A percentile compares a stretch with the other conserved stretches of the same genome.
Conservation (phyloP, 2,329 filamentous ascomycete species). For the Paecilomyces variotii region DNA sequence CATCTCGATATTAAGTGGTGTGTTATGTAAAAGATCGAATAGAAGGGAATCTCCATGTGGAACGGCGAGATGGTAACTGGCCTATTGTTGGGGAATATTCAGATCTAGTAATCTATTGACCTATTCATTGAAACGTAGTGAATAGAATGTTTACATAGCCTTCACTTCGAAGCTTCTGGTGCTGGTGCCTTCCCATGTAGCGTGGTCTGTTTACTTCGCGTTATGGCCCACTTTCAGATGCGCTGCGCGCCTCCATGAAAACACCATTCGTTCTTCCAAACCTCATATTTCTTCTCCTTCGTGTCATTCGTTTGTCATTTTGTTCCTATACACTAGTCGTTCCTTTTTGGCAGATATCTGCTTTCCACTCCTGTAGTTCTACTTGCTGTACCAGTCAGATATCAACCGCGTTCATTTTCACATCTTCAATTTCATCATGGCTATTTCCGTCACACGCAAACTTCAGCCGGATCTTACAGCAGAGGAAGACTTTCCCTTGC, state of each 20-base stretch:
- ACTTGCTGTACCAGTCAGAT: background rate
- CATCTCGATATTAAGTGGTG: background rate
- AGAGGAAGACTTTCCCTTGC: background rate
- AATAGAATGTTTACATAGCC: background rate
- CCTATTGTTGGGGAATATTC: no score
- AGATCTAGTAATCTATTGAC: background rate
- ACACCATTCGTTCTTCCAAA: background rate
- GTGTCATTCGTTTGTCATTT: background rate
- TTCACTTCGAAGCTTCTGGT: background rate
- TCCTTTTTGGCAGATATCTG: background rate
- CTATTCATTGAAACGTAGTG: background rate
- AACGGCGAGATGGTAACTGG: no score
- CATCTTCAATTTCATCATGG: background rate
- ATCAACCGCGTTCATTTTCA: background rate
- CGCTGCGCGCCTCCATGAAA: background rate
- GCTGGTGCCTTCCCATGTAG: background rate
- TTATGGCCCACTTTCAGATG: background rate
- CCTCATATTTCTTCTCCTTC: background rate
- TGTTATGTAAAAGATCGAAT: background rate
- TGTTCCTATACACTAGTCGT: background rate
- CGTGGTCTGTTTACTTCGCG: background rate
- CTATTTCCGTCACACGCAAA: background rate
- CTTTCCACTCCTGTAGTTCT: background rate
- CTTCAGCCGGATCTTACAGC: background rate
- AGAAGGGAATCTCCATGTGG: background rate